Evolutionary conservation across 768 basidiomycete genomes (phyloP).

Genomic region (Phylloporus rhodoxanthus): DNA sequence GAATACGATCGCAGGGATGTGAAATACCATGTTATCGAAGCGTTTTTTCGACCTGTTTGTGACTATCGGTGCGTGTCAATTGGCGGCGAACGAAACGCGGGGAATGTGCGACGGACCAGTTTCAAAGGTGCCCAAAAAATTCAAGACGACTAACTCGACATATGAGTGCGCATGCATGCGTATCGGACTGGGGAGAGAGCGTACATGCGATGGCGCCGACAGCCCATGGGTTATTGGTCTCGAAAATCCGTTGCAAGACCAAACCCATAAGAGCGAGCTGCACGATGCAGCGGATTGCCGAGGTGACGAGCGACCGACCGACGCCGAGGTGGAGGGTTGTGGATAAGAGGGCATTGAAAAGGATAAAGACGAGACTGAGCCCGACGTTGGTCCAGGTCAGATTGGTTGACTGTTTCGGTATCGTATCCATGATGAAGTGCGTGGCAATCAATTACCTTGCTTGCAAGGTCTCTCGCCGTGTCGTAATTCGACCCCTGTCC

Average conservation of each 20-base stretch:
- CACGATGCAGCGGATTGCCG: conserved; percentile 67
- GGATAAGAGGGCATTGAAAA: conserved; percentile 66
- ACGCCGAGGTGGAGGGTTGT: conserved; percentile 60
- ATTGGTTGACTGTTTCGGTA: conserved; percentile 19
- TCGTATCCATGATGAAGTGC: conserved; percentile 36
- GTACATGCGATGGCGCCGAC: conserved; percentile 69
- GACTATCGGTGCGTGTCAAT: conserved; percentile 36
- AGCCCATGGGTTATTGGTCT: conserved; percentile 65
- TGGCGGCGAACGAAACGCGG: background rate
- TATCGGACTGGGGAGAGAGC: conserved; percentile 22
- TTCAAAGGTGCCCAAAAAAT: conserved; percentile 72
- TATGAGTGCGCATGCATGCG: background rate
- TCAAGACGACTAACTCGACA: conserved; percentile 49
- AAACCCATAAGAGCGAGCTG: conserved; percentile 74
- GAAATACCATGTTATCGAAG: conserved; percentile 62
- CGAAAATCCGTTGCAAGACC: conserved; percentile 68
- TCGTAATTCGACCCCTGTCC: too few species aligned
- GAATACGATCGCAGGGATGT: background rate
- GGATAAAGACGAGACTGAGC: conserved; percentile 69
- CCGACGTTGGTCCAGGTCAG: conserved; percentile 72
- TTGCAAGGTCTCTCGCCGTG: too few species aligned
- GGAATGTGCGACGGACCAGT: conserved; percentile 43
- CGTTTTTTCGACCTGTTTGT: conserved; percentile 74
- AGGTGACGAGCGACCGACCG: conserved; percentile 59
- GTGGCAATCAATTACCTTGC: too few species aligned